Evolutionary conservation across 805 yeast species (phyloP), one percentile per base, ranked within the genome.

Genomic region (Kuraishia molischiana): DNA sequence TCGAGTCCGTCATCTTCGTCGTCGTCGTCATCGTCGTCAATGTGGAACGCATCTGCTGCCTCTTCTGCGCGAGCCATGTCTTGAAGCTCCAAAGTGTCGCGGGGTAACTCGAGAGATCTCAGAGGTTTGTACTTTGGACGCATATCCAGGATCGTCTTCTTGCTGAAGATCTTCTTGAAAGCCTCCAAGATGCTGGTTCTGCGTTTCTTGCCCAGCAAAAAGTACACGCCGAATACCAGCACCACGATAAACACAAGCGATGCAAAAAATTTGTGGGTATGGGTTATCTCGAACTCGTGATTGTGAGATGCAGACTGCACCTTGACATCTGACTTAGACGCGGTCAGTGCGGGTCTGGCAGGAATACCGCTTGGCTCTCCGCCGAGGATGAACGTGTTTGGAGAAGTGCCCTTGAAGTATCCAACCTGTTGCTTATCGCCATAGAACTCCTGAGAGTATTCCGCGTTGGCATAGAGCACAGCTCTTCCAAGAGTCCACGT

Each of bases 401-500:
- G 67, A 0, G 72, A 61, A 0, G 79, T 67, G 13, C 69, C 62
- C 47, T 62, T 69, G 38, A 58, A 66, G 41, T 59, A 73, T 0
- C 84, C 83, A 4, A 64, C 54, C 5, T 50, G 33, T 37, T 45
- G 35, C 32, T 36, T 50, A 48, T 62, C 49, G n/a, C 45, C 64
- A 41, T 60, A 61, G 47, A 49, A 67, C 3, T 48, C 56, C 64
- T 72, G 41, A 50, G 66, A 24, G 59, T 58, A 41, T 66, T 66
- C 56, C 72, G 84, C 52, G 64, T 75, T 43, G 66, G 81, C 73
- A 49, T 80, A 80, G 18, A 80, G 53, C 8, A 79, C 52, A 2
- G 86, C 86, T 51, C 52, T 68, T 62, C 98, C 98, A 21, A 92
- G 55, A 0, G 97, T 92, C 98, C 98, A 92, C 0, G 96, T 78